Conservation (phyloP, 2,329 filamentous ascomycete species). For the Pestalotiopsis sp. region DNA sequence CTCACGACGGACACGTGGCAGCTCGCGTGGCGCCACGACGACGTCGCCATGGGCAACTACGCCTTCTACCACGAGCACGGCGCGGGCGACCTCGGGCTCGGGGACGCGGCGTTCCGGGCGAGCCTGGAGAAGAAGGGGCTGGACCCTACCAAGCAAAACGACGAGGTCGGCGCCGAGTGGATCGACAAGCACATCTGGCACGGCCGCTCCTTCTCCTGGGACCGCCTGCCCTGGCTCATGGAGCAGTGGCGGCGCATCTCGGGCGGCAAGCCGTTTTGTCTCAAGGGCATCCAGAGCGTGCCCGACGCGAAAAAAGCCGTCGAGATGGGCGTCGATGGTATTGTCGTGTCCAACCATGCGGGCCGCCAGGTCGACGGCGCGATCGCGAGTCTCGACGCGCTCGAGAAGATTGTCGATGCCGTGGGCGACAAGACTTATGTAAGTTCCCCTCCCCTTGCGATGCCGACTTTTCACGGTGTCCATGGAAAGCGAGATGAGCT, state of each 20-base stretch:
- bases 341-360: slow-evolving; percentile 61
- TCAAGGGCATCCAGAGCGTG: slow-evolving; percentile 66
- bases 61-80: slow-evolving; percentile 64
- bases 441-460: slow-evolving; percentile 16
- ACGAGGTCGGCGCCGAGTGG: slow-evolving; percentile 60
- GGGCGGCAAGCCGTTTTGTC: slow-evolving; percentile 57
- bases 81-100: slow-evolving; percentile 55
- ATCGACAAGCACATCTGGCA: slow-evolving; percentile 66
- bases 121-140: slow-evolving; percentile 52
- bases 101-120: slow-evolving; percentile 61
- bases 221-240: slow-evolving; percentile 62
- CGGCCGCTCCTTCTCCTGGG: slow-evolving; percentile 63
- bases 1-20: slow-evolving; percentile 67
- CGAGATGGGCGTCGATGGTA: slow-evolving; percentile 44
- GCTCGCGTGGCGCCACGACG: slow-evolving; percentile 62
- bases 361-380: slow-evolving; percentile 63
- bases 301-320: slow-evolving; percentile 58
- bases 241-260: slow-evolving; percentile 60
- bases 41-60: slow-evolving; percentile 58
- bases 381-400: slow-evolving; percentile 58
- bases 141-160: slow-evolving; percentile 51
- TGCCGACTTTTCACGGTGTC: no score
- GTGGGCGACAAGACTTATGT: slow-evolving; percentile 32
- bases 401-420: slow-evolving; percentile 57
- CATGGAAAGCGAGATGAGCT: slow-evolving; percentile 23